phyloP scores from a whole-genome alignment of 2,329 filamentous ascomycete species.

The Epichloe scottii region DNA sequence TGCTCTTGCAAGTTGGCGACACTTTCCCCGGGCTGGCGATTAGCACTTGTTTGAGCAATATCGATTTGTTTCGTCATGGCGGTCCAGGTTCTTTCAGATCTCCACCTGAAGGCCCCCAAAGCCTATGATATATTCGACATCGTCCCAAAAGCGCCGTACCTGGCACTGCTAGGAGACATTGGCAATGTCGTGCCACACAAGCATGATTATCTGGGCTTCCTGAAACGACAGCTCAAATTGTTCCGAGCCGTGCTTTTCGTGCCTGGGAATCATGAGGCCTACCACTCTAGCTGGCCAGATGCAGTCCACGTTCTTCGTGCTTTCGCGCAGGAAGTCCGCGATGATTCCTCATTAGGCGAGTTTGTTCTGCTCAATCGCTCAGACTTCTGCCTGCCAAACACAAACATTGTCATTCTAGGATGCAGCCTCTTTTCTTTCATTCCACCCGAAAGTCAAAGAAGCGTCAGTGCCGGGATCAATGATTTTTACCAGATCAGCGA shows the following conservation, averaged over 20 bases:
- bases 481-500: slow-evolving; percentile 37
- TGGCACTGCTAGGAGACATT: slow-evolving; percentile 46
- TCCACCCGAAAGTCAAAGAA: slow-evolving; percentile 20
- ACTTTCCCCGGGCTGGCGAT: no score
- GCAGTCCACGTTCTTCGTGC: slow-evolving; percentile 16
- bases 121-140: slow-evolving; percentile 39
- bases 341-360: slow-evolving; percentile 19
- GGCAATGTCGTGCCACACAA: slow-evolving; percentile 30
- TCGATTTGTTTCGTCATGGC: neutral
- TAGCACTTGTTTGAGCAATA: no score
- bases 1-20: no score
- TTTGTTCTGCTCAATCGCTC: slow-evolving; percentile 27
- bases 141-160: slow-evolving; percentile 30
- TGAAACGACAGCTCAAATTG: slow-evolving; percentile 31
- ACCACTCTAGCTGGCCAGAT: slow-evolving; percentile 25
- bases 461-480: slow-evolving; percentile 31
- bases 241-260: slow-evolving; percentile 40
- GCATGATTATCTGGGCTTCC: slow-evolving; percentile 29
- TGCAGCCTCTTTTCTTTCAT: slow-evolving; percentile 37
- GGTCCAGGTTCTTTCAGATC: slow-evolving; percentile 35
- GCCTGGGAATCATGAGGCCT: slow-evolving; percentile 45
- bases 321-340: slow-evolving; percentile 18
- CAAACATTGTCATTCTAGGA: slow-evolving; percentile 19
- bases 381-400: slow-evolving; percentile 13
- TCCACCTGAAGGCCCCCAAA: slow-evolving; percentile 39